A percentile compares a stretch with the other conserved stretches of the same genome.
phyloP scores from a whole-genome alignment of 805 yeast genomes.

The Candida xiaguanensis region DNA sequence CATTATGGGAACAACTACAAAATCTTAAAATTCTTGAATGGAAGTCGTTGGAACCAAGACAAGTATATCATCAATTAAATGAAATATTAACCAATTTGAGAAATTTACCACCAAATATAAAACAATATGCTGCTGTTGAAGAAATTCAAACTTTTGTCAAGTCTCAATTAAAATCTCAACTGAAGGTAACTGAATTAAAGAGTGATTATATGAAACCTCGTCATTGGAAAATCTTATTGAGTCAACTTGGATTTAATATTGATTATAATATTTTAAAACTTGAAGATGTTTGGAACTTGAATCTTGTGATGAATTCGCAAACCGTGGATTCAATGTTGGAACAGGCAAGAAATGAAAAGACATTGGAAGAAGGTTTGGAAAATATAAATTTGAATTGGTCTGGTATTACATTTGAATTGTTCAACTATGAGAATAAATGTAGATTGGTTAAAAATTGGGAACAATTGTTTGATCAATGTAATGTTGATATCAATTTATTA shows the following conservation, averaged over 20 bases:
- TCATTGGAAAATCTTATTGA: conserved; percentile 60
- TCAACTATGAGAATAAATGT: conserved; percentile 48
- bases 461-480: conserved; percentile 50
- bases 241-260: conserved; percentile 21
- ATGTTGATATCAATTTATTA: conserved; percentile 59
- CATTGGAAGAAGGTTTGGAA: conserved; percentile 54
- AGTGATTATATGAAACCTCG: conserved; percentile 56
- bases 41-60: conserved; percentile 44
- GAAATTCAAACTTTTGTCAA: conserved; percentile 48
- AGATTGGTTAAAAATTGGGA: conserved; percentile 69
- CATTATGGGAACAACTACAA: conserved; percentile 46
- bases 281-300: conserved; percentile 60
- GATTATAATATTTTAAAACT: conserved; percentile 34
- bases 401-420: conserved; percentile 45
- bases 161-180: conserved; percentile 31
- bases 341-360: conserved; percentile 70
- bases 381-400: conserved; percentile 58
- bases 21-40: conserved; percentile 44
- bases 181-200: conserved; percentile 44
- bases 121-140: conserved; percentile 69
- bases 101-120: conserved; percentile 51
- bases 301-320: conserved; percentile 43
- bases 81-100: conserved; percentile 44
- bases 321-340: conserved; percentile 47
- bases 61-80: conserved; percentile 48